Conservation (phyloP, 208 protist species). For the Acanthamoeba healyi region DNA sequence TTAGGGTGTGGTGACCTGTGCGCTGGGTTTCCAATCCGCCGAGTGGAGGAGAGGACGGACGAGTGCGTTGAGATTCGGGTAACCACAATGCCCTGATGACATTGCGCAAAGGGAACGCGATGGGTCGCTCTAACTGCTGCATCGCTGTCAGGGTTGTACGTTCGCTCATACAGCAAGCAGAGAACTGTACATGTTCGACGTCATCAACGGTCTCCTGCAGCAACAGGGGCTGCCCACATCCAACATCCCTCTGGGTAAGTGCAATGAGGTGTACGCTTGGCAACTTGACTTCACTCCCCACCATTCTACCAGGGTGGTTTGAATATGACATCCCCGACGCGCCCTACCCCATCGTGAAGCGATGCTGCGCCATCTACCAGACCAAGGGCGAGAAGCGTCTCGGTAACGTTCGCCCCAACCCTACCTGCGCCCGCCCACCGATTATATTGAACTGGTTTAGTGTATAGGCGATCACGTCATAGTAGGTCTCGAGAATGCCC, state of each 20-base stretch:
- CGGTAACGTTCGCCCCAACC: constrained; percentile 35
- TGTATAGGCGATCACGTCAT: constrained; percentile 55
- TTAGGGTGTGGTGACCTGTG: constrained; percentile 75
- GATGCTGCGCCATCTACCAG: constrained; percentile 76
- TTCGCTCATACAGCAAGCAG: constrained; percentile 64
- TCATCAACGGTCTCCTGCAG: constrained; percentile 38
- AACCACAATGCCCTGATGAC: neutral
- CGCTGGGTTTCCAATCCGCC: constrained; percentile 52
- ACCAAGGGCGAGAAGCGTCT: constrained; percentile 74
- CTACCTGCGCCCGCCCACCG: neutral
- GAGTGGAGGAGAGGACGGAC: constrained; percentile 17
- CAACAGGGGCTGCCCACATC: constrained; percentile 12
- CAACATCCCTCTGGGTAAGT: constrained; percentile 67
- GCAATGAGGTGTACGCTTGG: neutral
- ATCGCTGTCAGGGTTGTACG: constrained; percentile 31
- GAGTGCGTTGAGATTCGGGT: constrained; percentile 21
- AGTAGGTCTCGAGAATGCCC: constrained; percentile 46
- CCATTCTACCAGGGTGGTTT: constrained; percentile 53
- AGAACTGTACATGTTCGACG: constrained; percentile 68
- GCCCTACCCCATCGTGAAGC: constrained; percentile 74
- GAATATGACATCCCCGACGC: neutral
- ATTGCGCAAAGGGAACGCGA: no score
- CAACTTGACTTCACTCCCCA: neutral
- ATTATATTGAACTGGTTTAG: neutral
- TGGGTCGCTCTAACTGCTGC: neutral